These are phyloP conservation scores for Phytophthora agathidicida DNA, from an alignment of 352 stramenopile genomes.

Conservation along the genomic window DNA sequence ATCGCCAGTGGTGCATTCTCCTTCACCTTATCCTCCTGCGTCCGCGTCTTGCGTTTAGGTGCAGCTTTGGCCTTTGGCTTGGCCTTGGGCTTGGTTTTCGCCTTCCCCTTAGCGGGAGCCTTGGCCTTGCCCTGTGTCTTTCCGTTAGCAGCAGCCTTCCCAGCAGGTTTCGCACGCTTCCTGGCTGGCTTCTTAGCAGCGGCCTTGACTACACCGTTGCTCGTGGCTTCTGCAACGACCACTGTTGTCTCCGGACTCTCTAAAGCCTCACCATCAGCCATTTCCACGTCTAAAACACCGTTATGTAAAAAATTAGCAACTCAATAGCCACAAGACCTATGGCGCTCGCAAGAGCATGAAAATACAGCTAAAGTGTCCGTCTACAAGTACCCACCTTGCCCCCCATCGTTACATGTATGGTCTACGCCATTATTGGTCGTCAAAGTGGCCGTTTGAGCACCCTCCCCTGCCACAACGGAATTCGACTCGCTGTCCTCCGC, in stretches of 20 bases:
- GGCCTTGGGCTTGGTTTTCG: constrained; percentile 22
- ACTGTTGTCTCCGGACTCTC: not conserved
- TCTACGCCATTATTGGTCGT: not conserved
- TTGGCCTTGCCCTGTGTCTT: constrained; percentile 16
- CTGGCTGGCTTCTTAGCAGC: constrained; percentile 21
- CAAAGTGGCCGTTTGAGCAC: constrained; percentile 2
- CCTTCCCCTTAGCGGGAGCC: constrained; percentile 8
- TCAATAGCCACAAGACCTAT: constrained; percentile 3
- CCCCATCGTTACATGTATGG: not conserved
- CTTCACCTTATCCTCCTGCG: constrained; percentile 54
- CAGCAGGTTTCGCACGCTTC: constrained; percentile 36
- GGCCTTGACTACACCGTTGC: not conserved
- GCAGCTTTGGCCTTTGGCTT: constrained; percentile 40
- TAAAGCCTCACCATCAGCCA: constrained; percentile 6
- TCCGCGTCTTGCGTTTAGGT: constrained; percentile 67
- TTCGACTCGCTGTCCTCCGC: constrained; percentile 9
- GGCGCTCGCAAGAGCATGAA: constrained; percentile 11
- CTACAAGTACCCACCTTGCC: constrained; percentile 14
- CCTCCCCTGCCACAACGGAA: constrained; percentile 21
- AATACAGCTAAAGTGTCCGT: constrained; percentile 1
- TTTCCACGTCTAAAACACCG: constrained; percentile 25
- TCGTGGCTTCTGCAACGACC: not conserved
- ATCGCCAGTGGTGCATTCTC: constrained; percentile 62
- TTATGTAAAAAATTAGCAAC: constrained; percentile 29
- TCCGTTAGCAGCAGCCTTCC: constrained; percentile 23